Percentiles rank a stretch among this genome's conserved stretches.
Conservation (phyloP, 352 stramenopile species). For the Pythium biforme region DNA sequence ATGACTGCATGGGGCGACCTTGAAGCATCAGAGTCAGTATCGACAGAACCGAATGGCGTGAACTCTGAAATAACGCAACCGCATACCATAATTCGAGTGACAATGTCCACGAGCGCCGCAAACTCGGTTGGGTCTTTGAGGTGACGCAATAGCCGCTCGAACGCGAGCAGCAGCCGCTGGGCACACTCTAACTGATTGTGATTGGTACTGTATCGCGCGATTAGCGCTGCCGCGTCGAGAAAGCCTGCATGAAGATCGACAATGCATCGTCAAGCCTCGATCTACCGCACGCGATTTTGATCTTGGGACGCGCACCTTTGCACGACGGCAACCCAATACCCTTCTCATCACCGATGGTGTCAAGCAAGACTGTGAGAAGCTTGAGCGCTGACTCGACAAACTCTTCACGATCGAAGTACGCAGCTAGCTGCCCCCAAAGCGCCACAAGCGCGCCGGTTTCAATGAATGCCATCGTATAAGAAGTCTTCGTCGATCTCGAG, state of each 20-base stretch:
- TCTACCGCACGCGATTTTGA: neutral
- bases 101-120: constrained; percentile 1
- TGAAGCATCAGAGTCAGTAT: neutral
- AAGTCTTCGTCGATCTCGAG: neutral
- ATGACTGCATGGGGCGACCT: constrained; percentile 7
- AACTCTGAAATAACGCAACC: too few relatives aligned
- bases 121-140: neutral
- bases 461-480: constrained; percentile 3
- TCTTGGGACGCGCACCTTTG: constrained; percentile 9
- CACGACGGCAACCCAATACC: neutral
- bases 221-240: neutral
- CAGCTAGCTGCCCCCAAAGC: constrained; percentile 1
- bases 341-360: neutral
- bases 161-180: constrained; percentile 1
- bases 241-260: neutral
- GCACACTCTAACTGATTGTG: constrained; percentile 4
- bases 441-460: constrained; percentile 6
- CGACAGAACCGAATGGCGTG: too few relatives aligned
- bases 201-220: constrained; percentile 2
- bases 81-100: constrained; percentile 12
- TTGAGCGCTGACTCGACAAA: constrained; percentile 18
- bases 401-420: constrained; percentile 14
- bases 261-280: too few relatives aligned
- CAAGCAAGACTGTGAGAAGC: constrained; percentile 4
- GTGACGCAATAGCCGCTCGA: constrained; percentile 6